Base-by-base conservation (phyloP, 2,329 filamentous ascomycete species). In the Cordyceps fumosorosea region DNA sequence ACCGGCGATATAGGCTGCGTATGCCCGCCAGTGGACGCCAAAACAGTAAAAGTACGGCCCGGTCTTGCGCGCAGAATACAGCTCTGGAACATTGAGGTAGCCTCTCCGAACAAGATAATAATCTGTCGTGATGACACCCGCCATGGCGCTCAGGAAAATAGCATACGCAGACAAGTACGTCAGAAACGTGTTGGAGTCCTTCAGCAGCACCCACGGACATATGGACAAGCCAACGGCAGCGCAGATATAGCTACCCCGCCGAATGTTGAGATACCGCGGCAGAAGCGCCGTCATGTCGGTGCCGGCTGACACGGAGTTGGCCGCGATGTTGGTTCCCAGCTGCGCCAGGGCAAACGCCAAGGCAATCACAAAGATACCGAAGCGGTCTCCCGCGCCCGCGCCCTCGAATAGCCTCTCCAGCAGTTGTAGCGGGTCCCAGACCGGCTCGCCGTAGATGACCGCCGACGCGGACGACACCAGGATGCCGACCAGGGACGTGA, bases 161-260 rank as follows among this genome's bases (percentile, higher is more conserved):
- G 89, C 92, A 78, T 96, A 96, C 1, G 93, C 89, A 0, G 90
- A 95, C 0, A 97, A 85, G 71, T 96, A 96, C 3, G 90, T 96
- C 0, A 90, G 93, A 78, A 96, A 96, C 74, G 88, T 87, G 78
- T 93, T 96, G 51, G 85, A 84, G 51, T 80, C 79, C 1, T 83
- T 86, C 8, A 96, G 84, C 0, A 96, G 82, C 63, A 90, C 89
- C 84, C 88, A 93, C 0, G 93, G 93, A 72, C 90, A 95, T 84
- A 96, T 96, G 65, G 85, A 88, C 16, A 96, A 79, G 59, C 91
- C 91, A 60, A 96, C 79, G 0, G 81, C 74, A 0, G 92, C 92
- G 70, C 91, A 96, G 65, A 96, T 83, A 72, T 96, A 96, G 16
- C 90, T 89, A 59, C 92, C 92, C 12, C 93, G 88, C 58, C 92